Evolutionary conservation across 2,329 filamentous ascomycete genomes (phyloP), one percentile per base, ranked within the genome.

Genomic region (Fusarium anthophilum): DNA sequence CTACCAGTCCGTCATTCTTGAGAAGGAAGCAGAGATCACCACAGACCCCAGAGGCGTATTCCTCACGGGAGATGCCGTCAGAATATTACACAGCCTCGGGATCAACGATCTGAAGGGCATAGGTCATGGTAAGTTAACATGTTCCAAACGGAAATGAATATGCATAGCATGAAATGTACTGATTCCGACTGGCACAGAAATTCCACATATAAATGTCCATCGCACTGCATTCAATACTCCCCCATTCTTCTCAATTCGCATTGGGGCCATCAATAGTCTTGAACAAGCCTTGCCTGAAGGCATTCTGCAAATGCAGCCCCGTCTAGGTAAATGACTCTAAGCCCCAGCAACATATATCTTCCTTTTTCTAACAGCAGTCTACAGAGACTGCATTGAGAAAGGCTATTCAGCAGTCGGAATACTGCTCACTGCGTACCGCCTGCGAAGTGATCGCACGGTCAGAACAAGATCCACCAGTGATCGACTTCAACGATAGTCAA

Each of bases 31-130:
- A 22, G 54, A 47, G 12, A 47, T 57, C 8, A 57, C 54, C 7
- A 57, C 39, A 13, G 54, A 57, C n/a, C 54, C 54, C 11, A 43
- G 54, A 20, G 54, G 54, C 4, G 54, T 57, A 5, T 57, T 57
- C 14, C 39, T 57, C 18, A 47, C 38, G 1, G 54, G 54, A 1
- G 54, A 57, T 45, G 28, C 54, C 6, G 13, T 57, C 17, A 57
- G 54, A 15, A 47, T 57, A 26, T 4, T 45, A 1, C 39, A 57
- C 14, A 57, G 54, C 39, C 54, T 57, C 2, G 54, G 54, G 6
- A 20, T 57, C 18, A 8, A 17, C 4, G 18, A 57, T 15, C 17
- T 57, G 4, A 5, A 7, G 12, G 11, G 1, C 5, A 45, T 57
- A 45, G 54, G 54, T 22, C 54, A 57, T 35, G 39, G 54, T 45